These are phyloP conservation scores for Stentor roeselii DNA, from an alignment of 73 alveolate genomes.

Conservation along the genomic window DNA sequence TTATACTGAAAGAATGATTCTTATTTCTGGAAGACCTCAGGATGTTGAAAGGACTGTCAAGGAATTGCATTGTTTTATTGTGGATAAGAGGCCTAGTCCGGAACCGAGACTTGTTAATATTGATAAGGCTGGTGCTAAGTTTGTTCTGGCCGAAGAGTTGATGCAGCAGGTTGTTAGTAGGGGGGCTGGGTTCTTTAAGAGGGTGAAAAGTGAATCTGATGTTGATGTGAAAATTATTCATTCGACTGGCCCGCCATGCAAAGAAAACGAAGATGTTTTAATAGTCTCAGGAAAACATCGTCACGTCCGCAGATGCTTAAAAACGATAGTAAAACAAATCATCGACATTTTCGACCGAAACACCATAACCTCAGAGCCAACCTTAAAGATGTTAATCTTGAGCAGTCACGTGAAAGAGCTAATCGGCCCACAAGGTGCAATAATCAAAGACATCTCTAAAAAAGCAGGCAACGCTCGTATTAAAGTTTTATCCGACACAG, in stretches of 20 bases:
- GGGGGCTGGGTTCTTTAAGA: neutral
- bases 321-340: neutral
- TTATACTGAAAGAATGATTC: neutral
- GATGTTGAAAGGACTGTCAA: neutral
- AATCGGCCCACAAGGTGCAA: conserved; percentile 20
- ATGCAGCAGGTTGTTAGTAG: neutral
- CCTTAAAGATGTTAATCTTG: neutral
- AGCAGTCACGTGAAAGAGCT: neutral
- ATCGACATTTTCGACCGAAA: neutral
- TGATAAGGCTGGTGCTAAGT: neutral
- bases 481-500: conserved; percentile 1
- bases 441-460: conserved; percentile 24
- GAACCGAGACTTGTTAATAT: neutral
- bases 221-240: conserved; percentile 4
- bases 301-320: neutral
- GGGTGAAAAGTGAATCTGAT: neutral
- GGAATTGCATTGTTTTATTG: neutral
- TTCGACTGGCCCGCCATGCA: conserved; percentile 12
- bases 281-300: conserved; percentile 12
- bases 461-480: conserved; percentile 15
- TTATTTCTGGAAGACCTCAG: neutral
- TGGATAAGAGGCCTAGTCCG: neutral
- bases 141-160: neutral
- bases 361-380: neutral
- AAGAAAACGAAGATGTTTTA: neutral